Percentiles rank a stretch among this genome's conserved stretches.
Evolutionary conservation across 2,329 filamentous ascomycete genomes (phyloP).

Genomic region (Thielaviopsis ethacetica): DNA sequence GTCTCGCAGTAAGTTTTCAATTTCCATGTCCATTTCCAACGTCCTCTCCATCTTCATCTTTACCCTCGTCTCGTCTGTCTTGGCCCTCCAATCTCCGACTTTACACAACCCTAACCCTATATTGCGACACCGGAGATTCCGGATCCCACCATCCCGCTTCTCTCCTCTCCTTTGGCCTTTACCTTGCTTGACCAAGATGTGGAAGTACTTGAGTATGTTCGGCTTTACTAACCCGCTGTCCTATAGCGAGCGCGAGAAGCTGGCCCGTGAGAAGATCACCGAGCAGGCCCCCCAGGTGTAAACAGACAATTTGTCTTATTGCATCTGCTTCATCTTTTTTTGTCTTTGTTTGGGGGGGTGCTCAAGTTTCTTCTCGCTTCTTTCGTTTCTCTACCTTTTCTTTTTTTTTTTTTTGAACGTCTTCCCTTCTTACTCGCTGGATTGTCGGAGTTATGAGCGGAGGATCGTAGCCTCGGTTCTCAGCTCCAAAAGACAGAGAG

Average conservation of each 20-base stretch:
- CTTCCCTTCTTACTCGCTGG: background rate
- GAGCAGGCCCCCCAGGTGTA: conserved; percentile 20
- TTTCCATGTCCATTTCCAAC: too few species aligned
- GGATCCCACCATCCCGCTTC: too few species aligned
- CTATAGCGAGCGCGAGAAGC: conserved; percentile 25
- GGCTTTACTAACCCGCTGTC: background rate
- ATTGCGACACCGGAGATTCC: too few species aligned
- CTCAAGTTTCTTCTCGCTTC: background rate
- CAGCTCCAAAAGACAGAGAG: background rate
- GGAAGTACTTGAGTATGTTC: too few species aligned
- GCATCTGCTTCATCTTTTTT: background rate
- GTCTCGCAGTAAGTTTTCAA: conserved; percentile 24
- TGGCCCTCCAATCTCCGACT: too few species aligned
- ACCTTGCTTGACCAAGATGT: conserved; percentile 13
- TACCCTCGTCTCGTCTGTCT: too few species aligned
- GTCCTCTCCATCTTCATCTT: too few species aligned
- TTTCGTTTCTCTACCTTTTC: too few species aligned
- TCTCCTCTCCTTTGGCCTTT: too few species aligned
- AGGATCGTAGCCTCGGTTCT: background rate
- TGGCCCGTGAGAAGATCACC: conserved; percentile 21
- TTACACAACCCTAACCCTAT: too few species aligned
- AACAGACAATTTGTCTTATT: background rate
- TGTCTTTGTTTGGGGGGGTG: background rate
- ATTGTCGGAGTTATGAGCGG: too few species aligned
- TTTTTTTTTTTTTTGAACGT: conserved; percentile 10